Conservation (phyloP, 2,329 filamentous ascomycete species). For the Hypoxylon sp. region DNA sequence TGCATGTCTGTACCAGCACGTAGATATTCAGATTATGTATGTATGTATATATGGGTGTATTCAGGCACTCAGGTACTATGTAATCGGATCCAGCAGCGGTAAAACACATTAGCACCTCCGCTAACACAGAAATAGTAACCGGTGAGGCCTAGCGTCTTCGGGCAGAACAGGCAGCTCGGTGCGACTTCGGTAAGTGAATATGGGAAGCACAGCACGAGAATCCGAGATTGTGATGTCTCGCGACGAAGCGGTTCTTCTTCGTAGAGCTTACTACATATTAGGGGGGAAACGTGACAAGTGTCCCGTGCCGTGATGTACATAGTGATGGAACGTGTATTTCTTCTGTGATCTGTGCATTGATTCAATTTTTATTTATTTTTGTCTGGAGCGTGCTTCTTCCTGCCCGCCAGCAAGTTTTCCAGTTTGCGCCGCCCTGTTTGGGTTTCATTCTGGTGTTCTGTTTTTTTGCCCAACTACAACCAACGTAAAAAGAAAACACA, state of each 20-base stretch:
- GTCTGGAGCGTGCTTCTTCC: background rate
- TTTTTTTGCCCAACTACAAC: constrained; percentile 4
- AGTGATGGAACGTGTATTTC: constrained; percentile 30
- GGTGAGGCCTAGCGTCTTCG: constrained; percentile 20
- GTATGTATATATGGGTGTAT: background rate
- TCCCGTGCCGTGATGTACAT: constrained; percentile 33
- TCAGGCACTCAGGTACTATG: background rate
- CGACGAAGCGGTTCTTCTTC: constrained; percentile 42
- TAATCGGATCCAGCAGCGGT: background rate
- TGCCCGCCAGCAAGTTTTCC: background rate
- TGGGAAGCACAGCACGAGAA: constrained; percentile 21
- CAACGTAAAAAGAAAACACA: constrained; percentile 8
- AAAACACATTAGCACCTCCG: background rate
- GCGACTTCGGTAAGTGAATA: constrained; percentile 40
- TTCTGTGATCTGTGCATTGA: constrained; percentile 6
- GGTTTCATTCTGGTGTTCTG: constrained; percentile 1
- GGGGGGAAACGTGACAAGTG: constrained; percentile 33
- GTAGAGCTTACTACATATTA: constrained; percentile 25
- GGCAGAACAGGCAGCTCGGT: constrained; percentile 38
- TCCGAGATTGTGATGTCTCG: constrained; percentile 1
- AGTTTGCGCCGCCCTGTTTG: constrained; percentile 1
- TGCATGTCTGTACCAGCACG: background rate
- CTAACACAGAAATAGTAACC: constrained; percentile 11
- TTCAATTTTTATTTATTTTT: constrained; percentile 1
- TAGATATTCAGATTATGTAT: background rate